These are phyloP conservation scores for Eutrema heterophyllum DNA, from an alignment of 345 rosid species.

Conservation along the genomic window DNA sequence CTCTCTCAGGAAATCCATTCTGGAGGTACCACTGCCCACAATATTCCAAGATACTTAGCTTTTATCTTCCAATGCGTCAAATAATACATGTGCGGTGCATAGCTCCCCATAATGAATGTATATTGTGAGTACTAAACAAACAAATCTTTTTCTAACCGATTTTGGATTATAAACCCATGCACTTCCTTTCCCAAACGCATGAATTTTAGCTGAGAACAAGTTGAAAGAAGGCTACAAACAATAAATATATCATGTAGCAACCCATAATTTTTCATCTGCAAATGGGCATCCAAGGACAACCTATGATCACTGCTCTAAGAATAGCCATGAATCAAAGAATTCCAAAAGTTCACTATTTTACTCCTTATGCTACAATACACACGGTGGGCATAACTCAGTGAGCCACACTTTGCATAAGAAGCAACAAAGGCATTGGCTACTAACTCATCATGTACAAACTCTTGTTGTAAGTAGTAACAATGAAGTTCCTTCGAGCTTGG, in stretches of 20 bases:
- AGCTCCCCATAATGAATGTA: conserved; percentile 46
- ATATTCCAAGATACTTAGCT: conserved; percentile 61
- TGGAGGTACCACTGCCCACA: conserved; percentile 50
- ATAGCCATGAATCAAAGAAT: conserved; percentile 55
- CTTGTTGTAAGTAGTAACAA: conserved; percentile 46
- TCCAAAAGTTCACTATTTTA: conserved; percentile 62
- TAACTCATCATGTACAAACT: conserved; percentile 38
- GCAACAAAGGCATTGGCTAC: conserved; percentile 56
- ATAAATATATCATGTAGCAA: conserved; percentile 51
- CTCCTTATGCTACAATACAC: conserved; percentile 35
- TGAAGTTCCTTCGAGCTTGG: conserved; percentile 58
- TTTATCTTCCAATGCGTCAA: conserved; percentile 44
- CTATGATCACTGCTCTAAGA: conserved; percentile 49
- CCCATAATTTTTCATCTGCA: conserved; percentile 42
- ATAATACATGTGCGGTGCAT: conserved; percentile 39
- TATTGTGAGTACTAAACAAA: conserved; percentile 51
- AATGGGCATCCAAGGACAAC: conserved; percentile 39
- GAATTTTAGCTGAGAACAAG: conserved; percentile 44
- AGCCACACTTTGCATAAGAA: conserved; percentile 56
- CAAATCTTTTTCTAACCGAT: conserved; percentile 40
- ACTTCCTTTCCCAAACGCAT: conserved; percentile 42
- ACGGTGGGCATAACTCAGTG: background rate
- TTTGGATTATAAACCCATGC: conserved; percentile 49
- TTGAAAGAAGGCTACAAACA: conserved; percentile 51
- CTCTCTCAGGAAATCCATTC: conserved; percentile 46